Conservation (phyloP, 495 filamentous ascomycete genomes). For the Penicillium paradoxum region DNA sequence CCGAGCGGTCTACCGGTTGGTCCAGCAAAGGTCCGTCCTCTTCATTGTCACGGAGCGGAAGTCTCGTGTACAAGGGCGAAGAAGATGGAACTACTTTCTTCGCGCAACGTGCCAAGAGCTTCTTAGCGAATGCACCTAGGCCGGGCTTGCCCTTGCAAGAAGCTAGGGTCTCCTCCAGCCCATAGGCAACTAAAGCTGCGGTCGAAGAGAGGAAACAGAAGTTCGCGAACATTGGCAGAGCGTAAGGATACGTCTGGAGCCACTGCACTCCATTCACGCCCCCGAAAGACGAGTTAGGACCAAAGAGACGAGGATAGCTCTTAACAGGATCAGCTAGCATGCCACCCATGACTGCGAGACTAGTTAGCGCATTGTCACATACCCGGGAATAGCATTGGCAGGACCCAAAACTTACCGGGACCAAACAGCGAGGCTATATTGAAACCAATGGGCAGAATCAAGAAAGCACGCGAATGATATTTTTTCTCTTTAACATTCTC, state of each 20-base stretch:
- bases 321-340: conserved; percentile 68
- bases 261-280: conserved; percentile 54
- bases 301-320: conserved; percentile 64
- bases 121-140: conserved; percentile 30
- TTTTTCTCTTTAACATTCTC: conserved; percentile 73
- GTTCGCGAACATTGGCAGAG: conserved; percentile 70
- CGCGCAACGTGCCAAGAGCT: conserved; percentile 27
- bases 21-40: conserved; percentile 33
- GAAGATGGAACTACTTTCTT: conserved; percentile 29
- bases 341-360: conserved; percentile 57
- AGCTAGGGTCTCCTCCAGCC: conserved; percentile 59
- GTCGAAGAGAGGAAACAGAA: conserved; percentile 57
- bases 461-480: conserved; percentile 61
- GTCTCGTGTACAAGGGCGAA: conserved; percentile 32
- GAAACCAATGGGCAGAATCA: conserved; percentile 69
- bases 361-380: neutral
- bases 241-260: conserved; percentile 66
- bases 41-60: conserved; percentile 36
- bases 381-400: neutral
- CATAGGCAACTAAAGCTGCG: conserved; percentile 53
- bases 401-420: conserved; percentile 41
- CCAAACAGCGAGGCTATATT: conserved; percentile 76
- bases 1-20: conserved; percentile 19
- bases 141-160: conserved; percentile 45
- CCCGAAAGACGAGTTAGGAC: conserved; percentile 48